phyloP scores from a whole-genome alignment of 176 grass and related monocot genomes.

The Avena eriantha region DNA sequence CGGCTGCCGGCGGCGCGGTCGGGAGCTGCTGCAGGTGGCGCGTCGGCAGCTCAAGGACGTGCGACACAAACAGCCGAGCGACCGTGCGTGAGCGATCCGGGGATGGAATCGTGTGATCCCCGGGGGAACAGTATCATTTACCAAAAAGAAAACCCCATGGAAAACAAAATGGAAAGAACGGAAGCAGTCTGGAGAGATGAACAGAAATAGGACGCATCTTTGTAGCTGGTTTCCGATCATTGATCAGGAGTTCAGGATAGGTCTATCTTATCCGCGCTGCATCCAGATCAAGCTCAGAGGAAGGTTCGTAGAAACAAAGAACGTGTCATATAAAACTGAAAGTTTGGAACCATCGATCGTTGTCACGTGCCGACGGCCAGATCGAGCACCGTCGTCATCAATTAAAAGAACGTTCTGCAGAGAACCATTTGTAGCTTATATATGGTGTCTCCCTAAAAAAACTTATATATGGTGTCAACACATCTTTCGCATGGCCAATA shows the following conservation, averaged over 20 bases:
- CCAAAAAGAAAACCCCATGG: too few species aligned
- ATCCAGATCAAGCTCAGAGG: neutral
- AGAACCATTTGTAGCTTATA: neutral
- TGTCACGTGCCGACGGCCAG: neutral
- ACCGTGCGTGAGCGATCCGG: too few species aligned
- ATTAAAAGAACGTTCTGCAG: neutral
- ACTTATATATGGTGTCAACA: neutral
- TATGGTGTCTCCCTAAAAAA: too few species aligned
- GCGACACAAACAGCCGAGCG: too few species aligned
- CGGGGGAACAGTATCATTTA: too few species aligned
- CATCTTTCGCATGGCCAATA: too few species aligned
- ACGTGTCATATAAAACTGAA: neutral
- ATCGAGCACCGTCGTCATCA: neutral
- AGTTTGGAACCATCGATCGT: neutral
- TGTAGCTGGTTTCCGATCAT: neutral
- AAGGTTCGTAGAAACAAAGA: neutral
- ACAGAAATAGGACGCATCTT: neutral
- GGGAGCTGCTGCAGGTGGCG: too few species aligned
- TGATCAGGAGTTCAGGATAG: too few species aligned
- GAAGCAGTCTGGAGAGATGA: neutral
- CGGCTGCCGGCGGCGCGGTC: too few species aligned
- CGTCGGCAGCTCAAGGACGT: too few species aligned
- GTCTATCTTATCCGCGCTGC: neutral
- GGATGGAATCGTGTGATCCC: too few species aligned
- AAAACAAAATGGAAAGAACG: too few species aligned